A percentile compares a stretch with the other conserved stretches of the same genome.
These are phyloP conservation scores for Oenanthe sinensis DNA, from an alignment of 129 eudicot genomes.

Conservation along the genomic window DNA sequence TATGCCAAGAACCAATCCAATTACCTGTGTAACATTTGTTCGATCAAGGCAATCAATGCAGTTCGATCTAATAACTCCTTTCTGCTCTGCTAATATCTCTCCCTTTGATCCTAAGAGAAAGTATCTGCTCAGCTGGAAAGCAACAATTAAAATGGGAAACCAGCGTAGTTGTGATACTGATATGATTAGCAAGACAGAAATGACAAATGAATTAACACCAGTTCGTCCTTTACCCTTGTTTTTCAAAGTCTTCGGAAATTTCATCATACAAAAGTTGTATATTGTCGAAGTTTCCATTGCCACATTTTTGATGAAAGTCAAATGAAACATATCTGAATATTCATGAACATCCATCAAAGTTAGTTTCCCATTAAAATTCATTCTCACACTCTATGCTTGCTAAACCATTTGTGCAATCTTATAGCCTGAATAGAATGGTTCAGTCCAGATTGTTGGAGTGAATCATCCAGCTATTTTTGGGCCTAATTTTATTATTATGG, in stretches of 20 bases:
- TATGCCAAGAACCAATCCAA: constrained; percentile 7
- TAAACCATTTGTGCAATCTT: background rate
- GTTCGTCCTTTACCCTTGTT: constrained; percentile 65
- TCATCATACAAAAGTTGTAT: constrained; percentile 62
- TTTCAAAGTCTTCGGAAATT: constrained; percentile 70
- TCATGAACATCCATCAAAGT: constrained; percentile 6
- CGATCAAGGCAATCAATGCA: constrained; percentile 99
- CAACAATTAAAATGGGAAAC: constrained; percentile 45
- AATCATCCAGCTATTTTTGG: background rate
- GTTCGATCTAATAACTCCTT: constrained; percentile 78
- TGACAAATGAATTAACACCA: background rate
- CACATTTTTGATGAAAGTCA: constrained; percentile 83
- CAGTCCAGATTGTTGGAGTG: background rate
- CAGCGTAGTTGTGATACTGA: constrained; percentile 21
- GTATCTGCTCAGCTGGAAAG: constrained; percentile 82
- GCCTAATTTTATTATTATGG: background rate
- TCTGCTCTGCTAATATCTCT: constrained; percentile 64
- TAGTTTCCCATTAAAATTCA: background rate
- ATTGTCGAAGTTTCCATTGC: constrained; percentile 60
- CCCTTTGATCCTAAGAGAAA: constrained; percentile 68
- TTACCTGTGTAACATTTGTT: constrained; percentile 97
- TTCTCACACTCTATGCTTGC: background rate
- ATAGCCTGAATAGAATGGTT: background rate
- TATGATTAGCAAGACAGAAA: background rate
- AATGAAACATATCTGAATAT: constrained; percentile 68